These are phyloP conservation scores for Annona cherimola DNA, from an alignment of 164 flowering plant genomes.

Conservation along the genomic window DNA sequence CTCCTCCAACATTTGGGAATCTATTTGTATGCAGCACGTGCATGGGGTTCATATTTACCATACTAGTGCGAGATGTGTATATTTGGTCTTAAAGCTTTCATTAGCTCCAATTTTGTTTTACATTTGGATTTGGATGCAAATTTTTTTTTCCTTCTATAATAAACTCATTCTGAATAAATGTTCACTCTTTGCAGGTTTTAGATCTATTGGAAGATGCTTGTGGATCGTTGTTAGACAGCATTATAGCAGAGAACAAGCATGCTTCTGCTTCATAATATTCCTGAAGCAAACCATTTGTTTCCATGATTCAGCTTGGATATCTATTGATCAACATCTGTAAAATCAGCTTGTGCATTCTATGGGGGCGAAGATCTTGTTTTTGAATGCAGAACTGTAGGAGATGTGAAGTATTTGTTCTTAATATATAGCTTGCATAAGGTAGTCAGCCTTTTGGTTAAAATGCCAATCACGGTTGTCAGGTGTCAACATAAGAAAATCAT, in stretches of 20 bases:
- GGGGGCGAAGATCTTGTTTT: too few relatives aligned
- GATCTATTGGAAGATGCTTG: conserved; percentile 88
- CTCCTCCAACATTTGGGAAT: too few relatives aligned
- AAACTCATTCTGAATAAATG: background rate
- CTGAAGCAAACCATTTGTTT: background rate
- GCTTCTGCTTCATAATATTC: conserved; percentile 6
- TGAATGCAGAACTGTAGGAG: too few relatives aligned
- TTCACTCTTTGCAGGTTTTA: conserved; percentile 38
- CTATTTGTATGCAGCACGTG: too few relatives aligned
- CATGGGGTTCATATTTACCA: too few relatives aligned
- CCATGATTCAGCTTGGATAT: background rate
- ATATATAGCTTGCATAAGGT: too few relatives aligned
- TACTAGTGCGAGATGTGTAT: background rate
- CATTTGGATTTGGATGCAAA: background rate
- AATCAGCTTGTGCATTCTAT: background rate
- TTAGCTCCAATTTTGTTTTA: background rate
- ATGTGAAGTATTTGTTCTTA: too few relatives aligned
- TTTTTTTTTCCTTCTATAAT: too few relatives aligned
- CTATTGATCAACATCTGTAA: background rate
- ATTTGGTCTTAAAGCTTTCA: background rate
- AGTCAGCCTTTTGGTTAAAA: too few relatives aligned
- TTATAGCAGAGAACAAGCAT: conserved; percentile 49
- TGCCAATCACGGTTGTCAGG: too few relatives aligned
- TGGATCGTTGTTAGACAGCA: conserved; percentile 69
- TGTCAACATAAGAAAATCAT: too few relatives aligned